A percentile compares a stretch with the other conserved stretches of the same genome.
Evolutionary conservation across 768 basidiomycete genomes (phyloP).

Genomic region (Lactarius trivialis): DNA sequence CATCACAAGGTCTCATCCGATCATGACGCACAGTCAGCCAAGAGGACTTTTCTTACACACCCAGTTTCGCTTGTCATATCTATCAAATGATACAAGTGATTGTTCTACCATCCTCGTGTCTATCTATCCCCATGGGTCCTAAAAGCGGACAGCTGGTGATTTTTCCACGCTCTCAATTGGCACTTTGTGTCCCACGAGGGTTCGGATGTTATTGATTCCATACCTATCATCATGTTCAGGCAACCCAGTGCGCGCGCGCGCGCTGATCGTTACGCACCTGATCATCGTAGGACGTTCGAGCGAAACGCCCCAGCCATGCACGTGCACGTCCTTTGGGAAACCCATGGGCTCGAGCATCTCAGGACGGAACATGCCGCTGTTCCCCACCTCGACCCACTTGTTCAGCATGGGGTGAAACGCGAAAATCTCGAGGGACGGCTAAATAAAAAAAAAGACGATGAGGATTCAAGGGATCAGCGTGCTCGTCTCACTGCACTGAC

Average conservation of each 20-base stretch:
- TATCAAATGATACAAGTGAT: background rate
- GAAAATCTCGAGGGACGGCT: constrained; percentile 97
- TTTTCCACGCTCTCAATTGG: constrained; percentile 84
- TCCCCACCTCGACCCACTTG: constrained; percentile 97
- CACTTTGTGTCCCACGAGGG: constrained; percentile 95
- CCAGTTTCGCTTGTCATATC: background rate
- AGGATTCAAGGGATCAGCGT: constrained; percentile 10
- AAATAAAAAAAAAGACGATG: background rate
- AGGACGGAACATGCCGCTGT: constrained; percentile 99
- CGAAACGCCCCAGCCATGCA: constrained; percentile 94
- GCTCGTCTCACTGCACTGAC: constrained; percentile 11
- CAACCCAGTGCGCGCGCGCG: background rate
- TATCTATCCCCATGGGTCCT: too few species aligned
- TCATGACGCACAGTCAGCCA: background rate
- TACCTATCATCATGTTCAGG: constrained; percentile 43
- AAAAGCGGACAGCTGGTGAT: constrained; percentile 88
- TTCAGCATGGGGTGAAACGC: constrained; percentile 92
- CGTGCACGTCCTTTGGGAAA: constrained; percentile 91
- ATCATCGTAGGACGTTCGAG: constrained; percentile 99
- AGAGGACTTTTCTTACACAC: background rate
- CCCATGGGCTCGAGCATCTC: constrained; percentile 99
- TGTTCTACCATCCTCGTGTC: too few species aligned
- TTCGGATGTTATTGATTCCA: constrained; percentile 95
- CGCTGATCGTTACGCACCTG: constrained; percentile 49
- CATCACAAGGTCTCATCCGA: too few species aligned